These are phyloP conservation scores for Boletus rex-veris DNA, from an alignment of 768 basidiomycete species.

Conservation along the genomic window DNA sequence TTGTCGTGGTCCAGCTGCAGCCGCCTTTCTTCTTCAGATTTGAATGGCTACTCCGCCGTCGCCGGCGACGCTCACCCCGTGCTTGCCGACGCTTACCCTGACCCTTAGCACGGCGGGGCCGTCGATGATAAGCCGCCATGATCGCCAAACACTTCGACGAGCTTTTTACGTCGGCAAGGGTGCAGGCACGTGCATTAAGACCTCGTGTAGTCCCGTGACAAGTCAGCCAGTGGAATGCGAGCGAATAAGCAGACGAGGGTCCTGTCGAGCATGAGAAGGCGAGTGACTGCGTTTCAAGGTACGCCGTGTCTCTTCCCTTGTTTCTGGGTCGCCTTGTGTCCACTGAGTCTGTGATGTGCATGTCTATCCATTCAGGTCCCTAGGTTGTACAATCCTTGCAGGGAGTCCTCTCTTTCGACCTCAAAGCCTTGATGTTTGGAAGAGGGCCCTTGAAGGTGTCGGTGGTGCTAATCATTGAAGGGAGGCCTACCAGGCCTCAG, in stretches of 20 bases:
- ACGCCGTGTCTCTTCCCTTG: conserved; percentile 6
- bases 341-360: background rate
- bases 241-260: conserved; percentile 37
- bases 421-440: conserved; percentile 45
- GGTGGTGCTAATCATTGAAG: conserved; percentile 82
- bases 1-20: conserved; percentile 75
- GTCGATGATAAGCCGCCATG: conserved; percentile 84
- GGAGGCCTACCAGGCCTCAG: conserved; percentile 81
- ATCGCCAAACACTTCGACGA: conserved; percentile 77
- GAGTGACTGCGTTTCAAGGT: conserved; percentile 89
- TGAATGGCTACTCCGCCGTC: conserved; percentile 89
- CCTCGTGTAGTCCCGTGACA: conserved; percentile 67
- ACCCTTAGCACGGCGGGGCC: conserved; percentile 88
- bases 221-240: conserved; percentile 51
- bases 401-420: too few relatives aligned
- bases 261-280: conserved; percentile 84
- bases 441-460: conserved; percentile 69
- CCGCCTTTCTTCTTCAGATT: conserved; percentile 55
- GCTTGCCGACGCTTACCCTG: conserved; percentile 61
- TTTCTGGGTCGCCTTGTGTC: background rate
- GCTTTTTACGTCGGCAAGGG: conserved; percentile 96
- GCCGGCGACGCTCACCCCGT: conserved; percentile 57
- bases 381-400: too few relatives aligned
- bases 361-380: too few relatives aligned
- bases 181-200: conserved; percentile 84